Percentiles rank a stretch among this genome's conserved stretches.
Evolutionary conservation across 192 early-diverging fungal genomes (phyloP).

Genomic region (Podila epicladia): DNA sequence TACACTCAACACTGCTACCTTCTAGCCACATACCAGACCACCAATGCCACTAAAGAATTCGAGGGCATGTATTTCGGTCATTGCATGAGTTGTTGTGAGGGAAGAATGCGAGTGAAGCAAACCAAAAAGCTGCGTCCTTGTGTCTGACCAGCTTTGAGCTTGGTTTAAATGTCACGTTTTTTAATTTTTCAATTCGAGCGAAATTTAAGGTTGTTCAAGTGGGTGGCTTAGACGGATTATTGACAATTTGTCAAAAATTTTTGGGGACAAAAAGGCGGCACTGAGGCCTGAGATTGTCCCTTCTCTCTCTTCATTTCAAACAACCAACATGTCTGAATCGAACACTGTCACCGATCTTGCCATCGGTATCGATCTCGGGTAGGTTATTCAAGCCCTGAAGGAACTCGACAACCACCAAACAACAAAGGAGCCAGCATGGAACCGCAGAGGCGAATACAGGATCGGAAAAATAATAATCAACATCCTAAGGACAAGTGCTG

Average conservation of each 20-base stretch:
- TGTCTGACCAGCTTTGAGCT: background rate
- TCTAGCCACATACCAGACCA: conserved; percentile 56
- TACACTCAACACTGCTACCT: background rate
- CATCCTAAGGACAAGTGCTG: too few species aligned
- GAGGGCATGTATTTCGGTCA: conserved; percentile 56
- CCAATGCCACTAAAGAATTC: conserved; percentile 81
- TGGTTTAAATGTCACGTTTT: background rate
- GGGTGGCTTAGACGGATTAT: background rate
- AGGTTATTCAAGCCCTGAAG: conserved; percentile 8
- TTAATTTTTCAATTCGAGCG: background rate
- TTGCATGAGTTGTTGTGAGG: conserved; percentile 3
- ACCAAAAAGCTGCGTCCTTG: background rate
- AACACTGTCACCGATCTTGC: conserved; percentile 47
- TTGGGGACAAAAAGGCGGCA: conserved; percentile 7
- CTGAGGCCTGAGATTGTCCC: conserved; percentile 36
- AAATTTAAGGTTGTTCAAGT: background rate
- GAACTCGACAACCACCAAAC: too few species aligned
- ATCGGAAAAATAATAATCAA: too few species aligned
- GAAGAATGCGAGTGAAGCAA: background rate
- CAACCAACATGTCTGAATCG: conserved; percentile 50
- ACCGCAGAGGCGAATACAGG: too few species aligned
- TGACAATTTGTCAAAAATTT: conserved; percentile 4
- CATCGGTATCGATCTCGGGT: conserved; percentile 52
- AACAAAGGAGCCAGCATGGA: too few species aligned
- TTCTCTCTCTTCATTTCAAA: conserved; percentile 50